Percentiles rank a stretch among this genome's conserved stretches.
Evolutionary conservation across 176 grass and related monocot species (phyloP).

Genomic region (Phoenix roebelenii): DNA sequence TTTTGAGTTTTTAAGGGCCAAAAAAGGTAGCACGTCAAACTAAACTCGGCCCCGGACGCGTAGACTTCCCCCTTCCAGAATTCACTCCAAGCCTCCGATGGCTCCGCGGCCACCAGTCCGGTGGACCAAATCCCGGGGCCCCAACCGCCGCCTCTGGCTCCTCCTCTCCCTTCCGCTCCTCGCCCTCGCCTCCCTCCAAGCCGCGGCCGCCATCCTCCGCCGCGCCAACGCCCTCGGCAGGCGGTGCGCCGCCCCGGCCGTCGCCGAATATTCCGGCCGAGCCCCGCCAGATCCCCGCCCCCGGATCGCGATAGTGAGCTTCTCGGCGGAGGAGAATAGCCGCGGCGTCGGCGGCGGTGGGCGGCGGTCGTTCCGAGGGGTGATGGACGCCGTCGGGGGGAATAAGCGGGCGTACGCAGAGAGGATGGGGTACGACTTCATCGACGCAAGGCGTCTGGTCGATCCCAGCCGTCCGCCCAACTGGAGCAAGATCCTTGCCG

Average conservation of each 20-base stretch:
- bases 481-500: constrained; percentile 46
- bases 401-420: constrained; percentile 27
- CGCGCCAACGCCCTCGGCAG: constrained; percentile 39
- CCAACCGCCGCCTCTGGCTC: constrained; percentile 22
- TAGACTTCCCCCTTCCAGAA: too few species aligned
- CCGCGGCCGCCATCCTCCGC: constrained; percentile 26
- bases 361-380: constrained; percentile 39
- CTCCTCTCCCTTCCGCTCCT: constrained; percentile 9
- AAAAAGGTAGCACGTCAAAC: too few species aligned
- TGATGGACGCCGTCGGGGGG: constrained; percentile 10
- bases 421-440: constrained; percentile 24
- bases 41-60: too few species aligned
- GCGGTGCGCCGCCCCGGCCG: background rate
- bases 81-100: too few species aligned
- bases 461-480: constrained; percentile 32
- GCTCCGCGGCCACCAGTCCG: too few species aligned
- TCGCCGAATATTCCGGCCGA: background rate
- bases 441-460: constrained; percentile 18
- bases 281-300: background rate
- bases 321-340: constrained; percentile 46
- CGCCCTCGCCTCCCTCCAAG: constrained; percentile 8
- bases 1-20: too few species aligned
- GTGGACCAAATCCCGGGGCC: too few species aligned
- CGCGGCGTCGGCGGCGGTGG: background rate
- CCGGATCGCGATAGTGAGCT: constrained; percentile 45